These are phyloP conservation scores for Lonicera japonica DNA, from an alignment of 129 eudicot species.

Conservation along the genomic window DNA sequence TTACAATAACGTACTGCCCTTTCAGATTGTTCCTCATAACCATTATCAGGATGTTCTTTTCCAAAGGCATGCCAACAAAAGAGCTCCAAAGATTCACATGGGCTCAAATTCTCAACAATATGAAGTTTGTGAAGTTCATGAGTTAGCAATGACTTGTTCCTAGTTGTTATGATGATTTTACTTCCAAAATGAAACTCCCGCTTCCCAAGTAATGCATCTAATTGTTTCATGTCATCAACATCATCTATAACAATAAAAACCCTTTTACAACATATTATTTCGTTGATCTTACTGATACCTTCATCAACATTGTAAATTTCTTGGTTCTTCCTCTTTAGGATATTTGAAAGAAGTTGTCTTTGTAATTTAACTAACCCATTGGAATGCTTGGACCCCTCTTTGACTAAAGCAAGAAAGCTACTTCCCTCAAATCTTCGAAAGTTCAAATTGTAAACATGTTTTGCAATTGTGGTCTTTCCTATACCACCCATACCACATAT, in stretches of 20 bases:
- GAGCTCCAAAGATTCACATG: constrained; percentile 20
- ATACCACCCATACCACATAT: constrained; percentile 8
- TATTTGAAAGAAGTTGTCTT: constrained; percentile 15
- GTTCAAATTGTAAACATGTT: constrained; percentile 2
- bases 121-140: constrained; percentile 1
- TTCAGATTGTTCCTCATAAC: constrained; percentile 11
- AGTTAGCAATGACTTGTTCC: constrained; percentile 3
- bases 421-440: neutral
- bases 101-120: constrained; percentile 2
- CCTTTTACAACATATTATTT: neutral
- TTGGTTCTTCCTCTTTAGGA: constrained; percentile 11
- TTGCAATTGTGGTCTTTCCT: constrained; percentile 19
- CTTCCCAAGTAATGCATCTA: constrained; percentile 22
- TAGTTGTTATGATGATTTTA: constrained; percentile 31
- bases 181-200: constrained; percentile 17
- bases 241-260: constrained; percentile 33
- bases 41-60: neutral
- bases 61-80: constrained; percentile 36
- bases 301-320: constrained; percentile 8
- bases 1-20: constrained; percentile 5
- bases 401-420: constrained; percentile 2
- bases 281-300: constrained; percentile 5
- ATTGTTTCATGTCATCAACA: constrained; percentile 11
- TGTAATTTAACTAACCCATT: constrained; percentile 18
- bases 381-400: neutral